Evolutionary conservation across 2,329 filamentous ascomycete genomes (phyloP).

Genomic region (Cytospora schulzeri): DNA sequence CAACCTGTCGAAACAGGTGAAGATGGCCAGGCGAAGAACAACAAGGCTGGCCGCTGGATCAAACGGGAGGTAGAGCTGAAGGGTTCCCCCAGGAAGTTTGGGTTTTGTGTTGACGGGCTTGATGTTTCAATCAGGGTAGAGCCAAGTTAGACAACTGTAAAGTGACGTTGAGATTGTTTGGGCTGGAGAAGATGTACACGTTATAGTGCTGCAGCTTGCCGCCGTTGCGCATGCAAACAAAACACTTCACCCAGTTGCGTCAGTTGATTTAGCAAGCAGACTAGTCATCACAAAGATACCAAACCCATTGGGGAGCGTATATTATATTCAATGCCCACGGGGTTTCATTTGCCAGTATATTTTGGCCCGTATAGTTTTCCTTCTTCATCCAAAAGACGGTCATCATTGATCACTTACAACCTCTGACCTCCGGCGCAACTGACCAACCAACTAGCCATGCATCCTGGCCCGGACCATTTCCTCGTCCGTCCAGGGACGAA

Average conservation of each 20-base stretch:
- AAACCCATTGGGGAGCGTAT: neutral
- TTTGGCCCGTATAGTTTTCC: neutral
- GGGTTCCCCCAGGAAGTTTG: conserved; percentile 78
- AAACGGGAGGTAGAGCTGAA: conserved; percentile 78
- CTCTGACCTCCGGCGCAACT: neutral
- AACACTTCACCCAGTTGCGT: neutral
- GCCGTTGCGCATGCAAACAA: neutral
- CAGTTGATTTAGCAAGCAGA: neutral
- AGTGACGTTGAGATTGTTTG: neutral
- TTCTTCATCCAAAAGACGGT: neutral
- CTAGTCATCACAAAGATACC: neutral
- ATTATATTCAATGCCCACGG: neutral
- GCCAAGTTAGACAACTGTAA: conserved; percentile 36
- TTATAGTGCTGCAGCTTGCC: conserved; percentile 10
- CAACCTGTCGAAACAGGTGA: conserved; percentile 16
- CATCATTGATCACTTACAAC: neutral
- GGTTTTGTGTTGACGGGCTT: conserved; percentile 77
- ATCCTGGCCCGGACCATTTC: conserved; percentile 42
- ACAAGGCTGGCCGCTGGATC: conserved; percentile 62
- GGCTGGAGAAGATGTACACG: neutral
- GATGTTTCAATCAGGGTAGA: conserved; percentile 75
- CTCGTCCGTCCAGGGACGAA: conserved; percentile 45
- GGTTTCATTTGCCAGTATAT: neutral
- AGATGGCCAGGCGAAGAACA: conserved; percentile 19
- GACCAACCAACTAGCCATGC: conserved; percentile 30